These are phyloP conservation scores for Fusarium pseudograminearum DNA, from an alignment of 2,329 filamentous ascomycete species.

Conservation along the genomic window DNA sequence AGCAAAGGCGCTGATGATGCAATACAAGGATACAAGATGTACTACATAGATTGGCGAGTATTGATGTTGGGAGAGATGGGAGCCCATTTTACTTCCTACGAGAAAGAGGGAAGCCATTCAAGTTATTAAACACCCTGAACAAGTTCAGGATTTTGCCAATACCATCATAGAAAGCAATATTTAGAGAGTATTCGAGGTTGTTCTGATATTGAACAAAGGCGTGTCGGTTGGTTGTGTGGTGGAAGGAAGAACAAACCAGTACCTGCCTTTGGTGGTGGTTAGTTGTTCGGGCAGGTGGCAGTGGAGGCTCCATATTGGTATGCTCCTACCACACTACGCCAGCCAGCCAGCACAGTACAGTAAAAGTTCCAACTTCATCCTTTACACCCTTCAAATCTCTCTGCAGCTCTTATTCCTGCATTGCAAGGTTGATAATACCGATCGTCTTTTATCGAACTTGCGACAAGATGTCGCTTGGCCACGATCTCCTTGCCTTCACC, in stretches of 20 bases:
- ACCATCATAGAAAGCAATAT: neutral
- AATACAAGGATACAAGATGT: neutral
- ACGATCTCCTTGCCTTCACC: neutral
- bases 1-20: neutral
- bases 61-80: neutral
- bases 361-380: neutral
- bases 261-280: neutral
- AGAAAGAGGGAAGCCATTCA: neutral
- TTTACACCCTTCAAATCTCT: neutral
- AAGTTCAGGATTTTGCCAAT: neutral
- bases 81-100: neutral
- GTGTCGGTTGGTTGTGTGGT: neutral
- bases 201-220: neutral
- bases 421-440: neutral
- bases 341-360: neutral
- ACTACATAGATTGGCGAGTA: neutral
- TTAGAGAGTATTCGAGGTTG: neutral
- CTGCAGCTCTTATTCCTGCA: neutral
- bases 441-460: neutral
- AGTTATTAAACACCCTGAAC: neutral
- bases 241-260: neutral
- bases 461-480: neutral
- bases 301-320: neutral
- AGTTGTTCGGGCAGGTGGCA: neutral
- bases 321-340: neutral